Percentiles rank a stretch among this genome's conserved stretches.
These are phyloP conservation scores for Ceratobasidium sp. DNA, from an alignment of 1,284 basidiomycete species.

Conservation along the genomic window DNA sequence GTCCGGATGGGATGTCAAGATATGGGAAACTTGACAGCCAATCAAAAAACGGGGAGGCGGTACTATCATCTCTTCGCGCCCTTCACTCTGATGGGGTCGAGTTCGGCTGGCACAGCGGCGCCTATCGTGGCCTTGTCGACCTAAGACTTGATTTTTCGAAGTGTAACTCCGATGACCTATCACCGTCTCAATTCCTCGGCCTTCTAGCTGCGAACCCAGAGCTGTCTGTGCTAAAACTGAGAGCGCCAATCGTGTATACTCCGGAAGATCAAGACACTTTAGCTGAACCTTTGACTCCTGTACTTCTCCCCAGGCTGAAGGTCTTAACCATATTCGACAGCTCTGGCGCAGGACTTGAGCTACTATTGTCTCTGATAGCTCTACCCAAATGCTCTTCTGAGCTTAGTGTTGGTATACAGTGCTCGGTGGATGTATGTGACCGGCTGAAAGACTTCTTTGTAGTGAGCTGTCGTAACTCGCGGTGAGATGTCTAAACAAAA, in stretches of 20 bases:
- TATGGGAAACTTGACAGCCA: background rate
- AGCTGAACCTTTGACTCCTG: background rate
- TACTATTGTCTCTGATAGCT: background rate
- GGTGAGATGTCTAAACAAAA: no score
- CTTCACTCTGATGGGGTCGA: background rate
- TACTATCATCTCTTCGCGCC: background rate
- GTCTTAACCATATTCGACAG: background rate
- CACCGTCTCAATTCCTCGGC: background rate
- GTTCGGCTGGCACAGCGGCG: background rate
- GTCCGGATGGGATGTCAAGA: background rate
- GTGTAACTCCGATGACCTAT: background rate
- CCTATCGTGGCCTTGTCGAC: conserved; percentile 6
- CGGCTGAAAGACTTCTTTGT: background rate
- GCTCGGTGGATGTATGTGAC: background rate
- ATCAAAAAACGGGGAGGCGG: background rate
- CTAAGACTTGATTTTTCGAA: background rate
- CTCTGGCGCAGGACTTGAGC: background rate
- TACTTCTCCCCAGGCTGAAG: background rate
- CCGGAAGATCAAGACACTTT: no score
- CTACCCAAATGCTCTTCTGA: background rate
- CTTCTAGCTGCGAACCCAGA: background rate
- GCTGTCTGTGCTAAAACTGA: background rate
- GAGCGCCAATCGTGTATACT: background rate
- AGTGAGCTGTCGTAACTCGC: no score
- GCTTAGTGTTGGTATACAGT: background rate